These are phyloP conservation scores for Thalassiosira hispida DNA, from an alignment of 352 stramenopile species.

Conservation along the genomic window DNA sequence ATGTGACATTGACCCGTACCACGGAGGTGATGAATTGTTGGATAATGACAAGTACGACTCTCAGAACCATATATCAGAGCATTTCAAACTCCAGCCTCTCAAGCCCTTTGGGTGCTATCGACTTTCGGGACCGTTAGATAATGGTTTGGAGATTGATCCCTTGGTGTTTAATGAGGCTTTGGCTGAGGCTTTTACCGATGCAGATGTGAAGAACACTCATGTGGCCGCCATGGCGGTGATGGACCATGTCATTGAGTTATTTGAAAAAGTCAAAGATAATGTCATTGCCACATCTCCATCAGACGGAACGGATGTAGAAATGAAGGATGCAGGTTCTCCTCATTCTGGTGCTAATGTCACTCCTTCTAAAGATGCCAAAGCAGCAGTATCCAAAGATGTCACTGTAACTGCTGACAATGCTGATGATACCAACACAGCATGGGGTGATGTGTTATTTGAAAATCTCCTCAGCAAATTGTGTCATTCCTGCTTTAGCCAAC, in stretches of 20 bases:
- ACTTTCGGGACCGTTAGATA: slow-evolving; percentile 53
- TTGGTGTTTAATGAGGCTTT: slow-evolving; percentile 74
- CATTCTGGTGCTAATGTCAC: not conserved
- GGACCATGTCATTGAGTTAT: slow-evolving; percentile 53
- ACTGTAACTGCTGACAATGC: not conserved
- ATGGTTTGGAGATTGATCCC: slow-evolving; percentile 48
- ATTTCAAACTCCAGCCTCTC: slow-evolving; percentile 63
- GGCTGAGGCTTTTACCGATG: slow-evolving; percentile 57
- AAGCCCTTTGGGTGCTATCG: slow-evolving; percentile 78
- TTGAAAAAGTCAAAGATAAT: slow-evolving; percentile 28
- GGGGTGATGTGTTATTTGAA: slow-evolving; percentile 73
- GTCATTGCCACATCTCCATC: not conserved
- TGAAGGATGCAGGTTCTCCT: slow-evolving; percentile 8
- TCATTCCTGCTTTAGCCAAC: slow-evolving; percentile 46
- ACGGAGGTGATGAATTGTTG: slow-evolving; percentile 7
- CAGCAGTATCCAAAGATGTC: not conserved
- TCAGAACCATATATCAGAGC: slow-evolving; percentile 38
- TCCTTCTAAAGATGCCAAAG: slow-evolving; percentile 1
- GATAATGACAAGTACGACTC: slow-evolving; percentile 20
- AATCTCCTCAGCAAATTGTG: slow-evolving; percentile 71
- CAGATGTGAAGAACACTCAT: slow-evolving; percentile 5
- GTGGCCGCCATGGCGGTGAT: slow-evolving; percentile 55
- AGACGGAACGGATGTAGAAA: slow-evolving; percentile 4
- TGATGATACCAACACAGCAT: not conserved
- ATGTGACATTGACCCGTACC: slow-evolving; percentile 39